Evolutionary conservation across 1,284 basidiomycete genomes (phyloP).

Genomic region (Hortiboletus rubellus): DNA sequence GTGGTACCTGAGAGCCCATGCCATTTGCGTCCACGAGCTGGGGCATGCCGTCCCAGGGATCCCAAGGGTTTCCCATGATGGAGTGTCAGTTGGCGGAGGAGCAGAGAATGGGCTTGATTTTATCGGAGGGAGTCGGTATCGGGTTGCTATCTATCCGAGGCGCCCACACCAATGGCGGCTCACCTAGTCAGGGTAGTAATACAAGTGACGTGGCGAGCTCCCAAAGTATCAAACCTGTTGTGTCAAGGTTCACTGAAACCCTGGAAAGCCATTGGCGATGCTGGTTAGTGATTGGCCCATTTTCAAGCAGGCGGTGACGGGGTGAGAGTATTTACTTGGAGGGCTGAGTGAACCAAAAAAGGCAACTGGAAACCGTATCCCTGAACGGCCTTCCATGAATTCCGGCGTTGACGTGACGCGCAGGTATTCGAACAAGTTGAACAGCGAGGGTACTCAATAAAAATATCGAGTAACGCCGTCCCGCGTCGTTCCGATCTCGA

Average conservation of each 20-base stretch:
- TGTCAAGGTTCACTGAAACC: neutral
- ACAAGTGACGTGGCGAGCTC: neutral
- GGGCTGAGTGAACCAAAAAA: constrained; percentile 17
- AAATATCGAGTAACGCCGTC: neutral
- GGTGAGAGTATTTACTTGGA: constrained; percentile 5
- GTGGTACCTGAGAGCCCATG: constrained; percentile 1
- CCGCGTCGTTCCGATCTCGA: neutral
- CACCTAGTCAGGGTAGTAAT: neutral
- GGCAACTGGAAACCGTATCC: constrained; percentile 3
- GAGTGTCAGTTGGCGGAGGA: neutral
- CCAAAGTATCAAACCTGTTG: neutral
- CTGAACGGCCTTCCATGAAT: neutral
- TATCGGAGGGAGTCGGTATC: constrained; percentile 25
- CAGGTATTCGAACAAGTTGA: neutral
- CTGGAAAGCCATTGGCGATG: neutral
- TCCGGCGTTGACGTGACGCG: neutral
- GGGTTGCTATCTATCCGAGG: constrained; percentile 14
- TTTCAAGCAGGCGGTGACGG: neutral
- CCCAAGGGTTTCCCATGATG: constrained; percentile 24
- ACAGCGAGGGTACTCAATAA: neutral
- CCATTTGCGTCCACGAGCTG: constrained; percentile 24
- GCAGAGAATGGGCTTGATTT: constrained; percentile 1
- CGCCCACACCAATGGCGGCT: constrained; percentile 1
- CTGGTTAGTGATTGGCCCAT: neutral
- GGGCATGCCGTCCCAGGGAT: constrained; percentile 28